A percentile compares a stretch with the other conserved stretches of the same genome.
Conservation (phyloP, 129 eudicot species). For the sunflower (Helianthus annuus) region DNA sequence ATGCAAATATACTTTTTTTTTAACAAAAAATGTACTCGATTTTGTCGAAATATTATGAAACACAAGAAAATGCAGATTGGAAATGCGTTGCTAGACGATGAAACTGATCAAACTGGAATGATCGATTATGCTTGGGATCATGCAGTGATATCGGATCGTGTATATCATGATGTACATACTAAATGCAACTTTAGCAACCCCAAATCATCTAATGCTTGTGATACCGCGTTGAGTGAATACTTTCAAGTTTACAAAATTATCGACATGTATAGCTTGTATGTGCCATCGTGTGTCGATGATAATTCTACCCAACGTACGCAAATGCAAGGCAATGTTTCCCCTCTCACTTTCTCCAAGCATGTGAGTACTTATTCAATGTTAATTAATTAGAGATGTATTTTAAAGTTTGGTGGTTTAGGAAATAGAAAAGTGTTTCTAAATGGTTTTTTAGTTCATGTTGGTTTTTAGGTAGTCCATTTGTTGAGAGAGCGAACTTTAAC, state of each 20-base stretch:
- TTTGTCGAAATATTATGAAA: background rate
- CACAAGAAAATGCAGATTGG: constrained; percentile 58
- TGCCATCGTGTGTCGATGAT: constrained; percentile 48
- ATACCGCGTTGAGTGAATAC: constrained; percentile 39
- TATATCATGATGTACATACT: constrained; percentile 39
- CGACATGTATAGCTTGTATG: constrained; percentile 87
- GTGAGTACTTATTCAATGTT: constrained; percentile 37
- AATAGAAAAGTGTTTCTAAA: too few relatives aligned
- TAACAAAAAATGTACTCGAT: background rate
- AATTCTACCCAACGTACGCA: constrained; percentile 37
- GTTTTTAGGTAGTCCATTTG: too few relatives aligned
- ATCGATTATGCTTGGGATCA: constrained; percentile 85
- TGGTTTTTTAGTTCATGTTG: too few relatives aligned
- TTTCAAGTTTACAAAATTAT: constrained; percentile 58
- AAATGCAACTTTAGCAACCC: constrained; percentile 57
- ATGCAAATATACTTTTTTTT: background rate
- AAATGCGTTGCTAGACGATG: constrained; percentile 78
- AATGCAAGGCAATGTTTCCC: constrained; percentile 39
- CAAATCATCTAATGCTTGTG: constrained; percentile 30
- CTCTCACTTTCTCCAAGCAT: constrained; percentile 42
- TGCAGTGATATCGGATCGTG: constrained; percentile 77
- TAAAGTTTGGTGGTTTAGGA: too few relatives aligned
- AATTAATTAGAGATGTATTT: too few relatives aligned
- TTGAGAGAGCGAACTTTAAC: too few relatives aligned
- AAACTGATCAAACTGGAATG: constrained; percentile 80